phyloP scores from a whole-genome alignment of 306 rosid genomes.

The Delonix regia region DNA sequence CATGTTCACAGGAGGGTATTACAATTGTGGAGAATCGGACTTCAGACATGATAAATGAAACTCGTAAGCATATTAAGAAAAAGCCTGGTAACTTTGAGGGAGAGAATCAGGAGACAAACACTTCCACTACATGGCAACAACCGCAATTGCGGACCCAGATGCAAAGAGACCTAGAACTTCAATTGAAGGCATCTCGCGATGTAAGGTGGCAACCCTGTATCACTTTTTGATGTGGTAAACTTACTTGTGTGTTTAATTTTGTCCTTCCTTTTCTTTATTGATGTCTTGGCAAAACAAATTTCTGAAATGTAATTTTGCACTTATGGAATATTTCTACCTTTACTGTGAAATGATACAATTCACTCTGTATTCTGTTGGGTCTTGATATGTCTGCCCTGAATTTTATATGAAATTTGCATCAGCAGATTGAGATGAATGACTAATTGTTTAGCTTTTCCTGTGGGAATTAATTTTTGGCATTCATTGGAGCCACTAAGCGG shows the following conservation, averaged over 20 bases:
- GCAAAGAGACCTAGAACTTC: constrained; percentile 82
- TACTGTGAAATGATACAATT: too few relatives aligned
- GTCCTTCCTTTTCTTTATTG: not conserved
- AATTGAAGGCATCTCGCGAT: constrained; percentile 98
- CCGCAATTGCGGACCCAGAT: constrained; percentile 50
- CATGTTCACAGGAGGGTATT: constrained; percentile 68
- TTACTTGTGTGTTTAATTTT: constrained; percentile 22
- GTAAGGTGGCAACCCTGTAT: constrained; percentile 95
- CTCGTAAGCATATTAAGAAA: constrained; percentile 86
- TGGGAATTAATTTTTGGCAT: too few relatives aligned
- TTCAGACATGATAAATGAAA: constrained; percentile 84
- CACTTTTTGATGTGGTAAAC: constrained; percentile 59
- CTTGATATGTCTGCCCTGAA: too few relatives aligned
- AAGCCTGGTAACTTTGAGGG: constrained; percentile 51
- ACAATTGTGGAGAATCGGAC: constrained; percentile 78
- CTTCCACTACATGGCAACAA: constrained; percentile 42
- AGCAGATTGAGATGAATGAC: too few relatives aligned
- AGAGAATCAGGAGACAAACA: constrained; percentile 54
- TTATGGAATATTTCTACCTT: too few relatives aligned
- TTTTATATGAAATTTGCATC: too few relatives aligned
- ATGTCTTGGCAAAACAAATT: not conserved
- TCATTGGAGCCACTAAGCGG: too few relatives aligned
- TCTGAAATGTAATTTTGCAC: not conserved
- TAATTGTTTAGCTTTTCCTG: too few relatives aligned
- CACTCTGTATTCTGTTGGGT: too few relatives aligned